phyloP scores from a whole-genome alignment of 306 rosid species.

The Inga leiocalycina region DNA sequence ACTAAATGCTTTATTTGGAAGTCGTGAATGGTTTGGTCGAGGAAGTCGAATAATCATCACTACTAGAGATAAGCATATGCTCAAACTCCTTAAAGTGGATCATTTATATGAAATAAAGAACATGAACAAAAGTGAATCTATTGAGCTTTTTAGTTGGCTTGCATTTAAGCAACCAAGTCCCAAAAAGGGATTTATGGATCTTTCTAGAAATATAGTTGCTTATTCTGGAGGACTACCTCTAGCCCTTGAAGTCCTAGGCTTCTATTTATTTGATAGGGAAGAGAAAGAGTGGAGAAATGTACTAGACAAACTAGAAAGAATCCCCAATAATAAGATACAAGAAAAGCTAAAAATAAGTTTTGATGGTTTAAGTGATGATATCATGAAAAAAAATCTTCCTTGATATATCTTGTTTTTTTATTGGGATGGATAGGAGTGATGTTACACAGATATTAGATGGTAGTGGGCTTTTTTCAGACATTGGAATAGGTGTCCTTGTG shows the following conservation, averaged over 20 bases:
- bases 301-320: conserved; percentile 4
- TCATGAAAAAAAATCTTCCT: conserved; percentile 2
- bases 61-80: neutral
- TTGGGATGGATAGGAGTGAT: conserved; percentile 20
- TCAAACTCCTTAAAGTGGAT: too few species aligned
- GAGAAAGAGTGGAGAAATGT: neutral
- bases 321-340: conserved; percentile 23
- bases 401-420: conserved; percentile 34
- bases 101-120: neutral
- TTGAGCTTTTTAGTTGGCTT: conserved; percentile 2
- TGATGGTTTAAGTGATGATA: conserved; percentile 5
- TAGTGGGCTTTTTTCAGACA: neutral
- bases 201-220: neutral
- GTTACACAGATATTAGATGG: conserved; percentile 1
- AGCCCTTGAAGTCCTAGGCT: conserved; percentile 33
- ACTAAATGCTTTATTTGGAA: neutral
- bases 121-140: neutral
- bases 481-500: neutral
- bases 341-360: conserved; percentile 22
- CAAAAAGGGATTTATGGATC: neutral
- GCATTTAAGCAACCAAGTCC: conserved; percentile 16
- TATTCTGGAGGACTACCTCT: conserved; percentile 34
- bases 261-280: neutral
- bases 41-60: neutral
- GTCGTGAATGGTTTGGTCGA: neutral